Conservation (phyloP, 2,329 filamentous ascomycete species). For the Sporothrix humicola region DNA sequence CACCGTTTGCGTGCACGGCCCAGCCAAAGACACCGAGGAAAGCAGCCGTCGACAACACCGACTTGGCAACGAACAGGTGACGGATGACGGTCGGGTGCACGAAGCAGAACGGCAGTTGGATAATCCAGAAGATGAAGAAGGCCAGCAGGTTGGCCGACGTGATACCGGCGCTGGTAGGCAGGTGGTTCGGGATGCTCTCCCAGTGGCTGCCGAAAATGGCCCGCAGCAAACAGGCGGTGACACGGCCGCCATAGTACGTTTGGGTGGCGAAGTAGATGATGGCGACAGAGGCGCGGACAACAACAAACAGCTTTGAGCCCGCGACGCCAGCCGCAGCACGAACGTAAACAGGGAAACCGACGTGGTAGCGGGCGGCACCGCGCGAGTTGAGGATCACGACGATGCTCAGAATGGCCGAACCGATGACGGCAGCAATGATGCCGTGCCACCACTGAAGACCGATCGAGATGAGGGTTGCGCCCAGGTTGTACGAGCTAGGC, state of each 20-base stretch:
- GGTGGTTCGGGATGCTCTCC: slow-evolving; percentile 48
- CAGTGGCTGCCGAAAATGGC: slow-evolving; percentile 45
- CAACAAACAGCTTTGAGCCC: slow-evolving; percentile 49
- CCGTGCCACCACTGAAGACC: slow-evolving; percentile 45
- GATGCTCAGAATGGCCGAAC: slow-evolving; percentile 43
- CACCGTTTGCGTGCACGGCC: slow-evolving; percentile 48
- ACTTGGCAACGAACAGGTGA: slow-evolving; percentile 54
- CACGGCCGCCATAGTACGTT: slow-evolving; percentile 45
- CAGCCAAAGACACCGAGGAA: slow-evolving; percentile 44
- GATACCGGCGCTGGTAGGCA: slow-evolving; percentile 47
- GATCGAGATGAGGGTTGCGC: slow-evolving; percentile 42
- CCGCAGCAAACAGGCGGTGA: slow-evolving; percentile 43
- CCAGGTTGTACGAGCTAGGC: slow-evolving; percentile 46
- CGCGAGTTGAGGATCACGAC: slow-evolving; percentile 46
- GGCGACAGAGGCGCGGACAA: slow-evolving; percentile 39
- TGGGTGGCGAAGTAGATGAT: slow-evolving; percentile 21
- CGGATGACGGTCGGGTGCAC: slow-evolving; percentile 52
- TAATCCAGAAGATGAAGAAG: slow-evolving; percentile 47
- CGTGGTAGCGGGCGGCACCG: slow-evolving; percentile 46
- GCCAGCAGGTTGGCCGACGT: slow-evolving; percentile 46
- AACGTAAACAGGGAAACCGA: slow-evolving; percentile 46
- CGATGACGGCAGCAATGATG: slow-evolving; percentile 44
- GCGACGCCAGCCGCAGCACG: slow-evolving; percentile 46
- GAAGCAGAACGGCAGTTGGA: slow-evolving; percentile 49
- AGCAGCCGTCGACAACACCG: slow-evolving; percentile 47